Evolutionary conservation across 345 rosid species (phyloP).

Genomic region (Noccaea caerulescens): DNA sequence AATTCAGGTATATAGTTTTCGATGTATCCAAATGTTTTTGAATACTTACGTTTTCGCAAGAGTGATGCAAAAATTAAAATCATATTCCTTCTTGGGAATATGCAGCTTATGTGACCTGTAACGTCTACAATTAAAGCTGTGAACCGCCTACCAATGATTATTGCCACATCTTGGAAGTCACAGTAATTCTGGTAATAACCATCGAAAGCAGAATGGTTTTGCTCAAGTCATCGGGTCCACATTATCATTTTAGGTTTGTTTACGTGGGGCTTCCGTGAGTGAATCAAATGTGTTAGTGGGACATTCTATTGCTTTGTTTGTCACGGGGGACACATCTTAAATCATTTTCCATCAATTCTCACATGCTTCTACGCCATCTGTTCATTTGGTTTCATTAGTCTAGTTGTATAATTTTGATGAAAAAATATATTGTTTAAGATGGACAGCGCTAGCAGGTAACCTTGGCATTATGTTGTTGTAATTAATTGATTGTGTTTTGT

Average conservation of each 20-base stretch:
- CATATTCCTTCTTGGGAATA: neutral
- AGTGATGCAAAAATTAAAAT: neutral
- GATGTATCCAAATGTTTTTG: neutral
- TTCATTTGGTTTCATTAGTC: constrained; percentile 5
- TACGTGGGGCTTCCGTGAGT: constrained; percentile 23
- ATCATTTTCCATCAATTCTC: constrained; percentile 41
- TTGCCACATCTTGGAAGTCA: constrained; percentile 12
- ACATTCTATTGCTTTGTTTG: constrained; percentile 42
- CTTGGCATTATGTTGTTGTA: constrained; percentile 2
- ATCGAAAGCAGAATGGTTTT: neutral
- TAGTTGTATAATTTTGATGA: constrained; percentile 20
- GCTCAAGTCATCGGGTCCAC: neutral
- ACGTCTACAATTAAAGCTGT: constrained; percentile 8
- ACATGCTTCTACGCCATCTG: constrained; percentile 42
- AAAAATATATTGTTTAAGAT: constrained; percentile 1
- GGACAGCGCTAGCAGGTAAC: constrained; percentile 34
- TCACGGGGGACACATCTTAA: constrained; percentile 46
- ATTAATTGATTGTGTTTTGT: constrained; percentile 23
- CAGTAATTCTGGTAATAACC: constrained; percentile 16
- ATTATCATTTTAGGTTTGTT: constrained; percentile 19
- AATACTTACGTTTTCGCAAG: neutral
- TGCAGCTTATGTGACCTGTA: constrained; percentile 23
- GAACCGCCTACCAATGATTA: constrained; percentile 9
- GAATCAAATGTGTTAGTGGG: constrained; percentile 35
- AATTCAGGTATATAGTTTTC: too few species aligned